Evolutionary conservation across 1,284 basidiomycete genomes (phyloP).

Genomic region (Sanghuangporus baumii): DNA sequence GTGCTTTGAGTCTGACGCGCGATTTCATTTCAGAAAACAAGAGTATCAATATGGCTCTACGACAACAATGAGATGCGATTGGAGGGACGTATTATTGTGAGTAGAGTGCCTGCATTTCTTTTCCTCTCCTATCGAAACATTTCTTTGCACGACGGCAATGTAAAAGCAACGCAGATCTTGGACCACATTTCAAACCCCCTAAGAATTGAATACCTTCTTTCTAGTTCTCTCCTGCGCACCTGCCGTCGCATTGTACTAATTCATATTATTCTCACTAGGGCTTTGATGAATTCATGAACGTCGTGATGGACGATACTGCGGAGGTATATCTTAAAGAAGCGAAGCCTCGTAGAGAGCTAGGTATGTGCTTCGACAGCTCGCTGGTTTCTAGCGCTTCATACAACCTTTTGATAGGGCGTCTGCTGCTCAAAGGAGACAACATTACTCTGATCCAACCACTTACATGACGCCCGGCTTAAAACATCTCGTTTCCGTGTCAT

Average conservation of each 20-base stretch:
- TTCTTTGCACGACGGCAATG: not conserved
- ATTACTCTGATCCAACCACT: slow-evolving; percentile 90
- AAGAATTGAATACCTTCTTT: slow-evolving; percentile 17
- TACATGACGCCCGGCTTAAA: slow-evolving; percentile 24
- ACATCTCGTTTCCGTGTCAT: not conserved
- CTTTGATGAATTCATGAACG: slow-evolving; percentile 99
- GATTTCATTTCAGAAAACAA: slow-evolving; percentile 54
- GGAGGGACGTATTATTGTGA: slow-evolving; percentile 93
- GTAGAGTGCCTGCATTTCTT: slow-evolving; percentile 31
- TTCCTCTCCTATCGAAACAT: not conserved
- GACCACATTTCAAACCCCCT: slow-evolving; percentile 11
- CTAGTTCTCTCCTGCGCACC: not conserved
- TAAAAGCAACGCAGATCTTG: not conserved
- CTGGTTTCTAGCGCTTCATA: not conserved
- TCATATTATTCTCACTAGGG: slow-evolving; percentile 51
- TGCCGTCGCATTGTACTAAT: slow-evolving; percentile 5
- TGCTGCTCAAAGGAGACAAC: slow-evolving; percentile 93
- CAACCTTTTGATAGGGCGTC: slow-evolving; percentile 58
- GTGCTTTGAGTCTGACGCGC: slow-evolving; percentile 14
- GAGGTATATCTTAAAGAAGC: slow-evolving; percentile 90
- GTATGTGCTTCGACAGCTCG: slow-evolving; percentile 34
- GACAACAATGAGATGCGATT: slow-evolving; percentile 97
- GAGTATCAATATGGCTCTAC: slow-evolving; percentile 94
- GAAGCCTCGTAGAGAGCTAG: slow-evolving; percentile 78
- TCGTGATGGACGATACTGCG: slow-evolving; percentile 92